Percentiles rank a stretch among this genome's conserved stretches.
Conservation (phyloP, 1,284 basidiomycete genomes). For the Rhodotorula mucilaginosa region DNA sequence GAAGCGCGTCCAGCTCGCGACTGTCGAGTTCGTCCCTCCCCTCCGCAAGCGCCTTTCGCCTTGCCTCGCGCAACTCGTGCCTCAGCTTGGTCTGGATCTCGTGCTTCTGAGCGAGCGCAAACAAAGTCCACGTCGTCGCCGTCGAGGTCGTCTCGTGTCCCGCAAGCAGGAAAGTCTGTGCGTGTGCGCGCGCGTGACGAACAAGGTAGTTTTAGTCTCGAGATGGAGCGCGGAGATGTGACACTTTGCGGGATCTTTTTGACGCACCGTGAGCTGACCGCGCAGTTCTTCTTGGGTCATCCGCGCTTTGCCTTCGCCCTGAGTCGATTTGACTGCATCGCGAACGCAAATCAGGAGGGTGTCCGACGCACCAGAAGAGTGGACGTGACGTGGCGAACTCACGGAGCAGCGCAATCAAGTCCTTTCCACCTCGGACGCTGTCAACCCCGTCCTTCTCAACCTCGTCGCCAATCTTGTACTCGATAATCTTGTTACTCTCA, state of each 20-base stretch:
- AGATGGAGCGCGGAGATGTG: not conserved
- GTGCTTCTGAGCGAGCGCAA: slow-evolving; percentile 60
- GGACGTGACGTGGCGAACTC: slow-evolving; percentile 5
- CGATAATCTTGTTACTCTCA: slow-evolving; percentile 43
- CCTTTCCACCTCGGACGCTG: slow-evolving; percentile 35
- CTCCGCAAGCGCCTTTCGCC: slow-evolving; percentile 14
- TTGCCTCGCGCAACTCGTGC: slow-evolving; percentile 56
- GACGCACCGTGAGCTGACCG: slow-evolving; percentile 33
- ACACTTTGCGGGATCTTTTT: too few species aligned
- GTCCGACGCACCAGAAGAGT: too few species aligned
- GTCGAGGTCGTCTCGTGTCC: slow-evolving; percentile 77
- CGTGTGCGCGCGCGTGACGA: too few species aligned
- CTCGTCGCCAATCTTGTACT: slow-evolving; percentile 33
- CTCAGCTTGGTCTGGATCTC: slow-evolving; percentile 59
- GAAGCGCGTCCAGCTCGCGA: slow-evolving; percentile 61
- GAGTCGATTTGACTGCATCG: slow-evolving; percentile 27
- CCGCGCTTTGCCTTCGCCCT: slow-evolving; percentile 21
- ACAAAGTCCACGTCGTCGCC: slow-evolving; percentile 69
- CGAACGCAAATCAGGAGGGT: too few species aligned
- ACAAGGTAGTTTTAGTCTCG: not conserved
- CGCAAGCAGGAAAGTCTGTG: slow-evolving; percentile 44
- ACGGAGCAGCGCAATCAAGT: slow-evolving; percentile 43
- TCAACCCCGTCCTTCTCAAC: slow-evolving; percentile 33
- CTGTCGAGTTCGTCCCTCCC: slow-evolving; percentile 48
- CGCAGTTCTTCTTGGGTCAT: slow-evolving; percentile 32